Evolutionary conservation across 2,329 filamentous ascomycete species (phyloP).

Genomic region (Pyrenochaeta sp.): DNA sequence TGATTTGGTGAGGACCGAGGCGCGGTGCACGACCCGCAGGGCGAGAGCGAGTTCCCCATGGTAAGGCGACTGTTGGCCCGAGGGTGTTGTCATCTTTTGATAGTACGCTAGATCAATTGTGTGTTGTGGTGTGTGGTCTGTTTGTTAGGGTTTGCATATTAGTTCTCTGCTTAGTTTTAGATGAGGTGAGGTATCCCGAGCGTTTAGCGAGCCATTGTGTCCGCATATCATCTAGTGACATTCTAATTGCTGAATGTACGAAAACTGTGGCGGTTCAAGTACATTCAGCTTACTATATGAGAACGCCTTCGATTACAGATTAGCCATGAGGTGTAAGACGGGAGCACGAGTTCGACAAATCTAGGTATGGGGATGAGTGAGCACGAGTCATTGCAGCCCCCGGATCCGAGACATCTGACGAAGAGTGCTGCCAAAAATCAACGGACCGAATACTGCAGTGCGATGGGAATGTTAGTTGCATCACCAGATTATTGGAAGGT

Average conservation of each 20-base stretch:
- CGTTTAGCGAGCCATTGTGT: constrained; percentile 2
- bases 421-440: too few species aligned
- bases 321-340: too few species aligned
- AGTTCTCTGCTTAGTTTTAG: constrained; percentile 17
- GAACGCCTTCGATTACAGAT: too few species aligned
- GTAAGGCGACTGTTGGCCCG: too few species aligned
- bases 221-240: too few species aligned
- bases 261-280: too few species aligned
- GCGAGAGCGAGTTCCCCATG: constrained; percentile 41
- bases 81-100: constrained; percentile 9
- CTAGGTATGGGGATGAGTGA: background rate
- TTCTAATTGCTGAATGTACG: too few species aligned
- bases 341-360: too few species aligned
- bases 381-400: background rate
- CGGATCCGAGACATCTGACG: constrained; percentile 3
- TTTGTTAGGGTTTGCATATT: constrained; percentile 11
- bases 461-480: background rate
- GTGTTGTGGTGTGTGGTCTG: constrained; percentile 9
- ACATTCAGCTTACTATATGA: too few species aligned
- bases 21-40: constrained; percentile 59
- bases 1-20: constrained; percentile 65
- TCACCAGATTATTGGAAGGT: constrained; percentile 7
- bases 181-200: constrained; percentile 11
- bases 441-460: constrained; percentile 10
- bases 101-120: constrained; percentile 5